A percentile compares a stretch with the other conserved stretches of the same genome.
Evolutionary conservation across 2,329 filamentous ascomycete genomes (phyloP).

Genomic region (Beauveria medogensis): DNA sequence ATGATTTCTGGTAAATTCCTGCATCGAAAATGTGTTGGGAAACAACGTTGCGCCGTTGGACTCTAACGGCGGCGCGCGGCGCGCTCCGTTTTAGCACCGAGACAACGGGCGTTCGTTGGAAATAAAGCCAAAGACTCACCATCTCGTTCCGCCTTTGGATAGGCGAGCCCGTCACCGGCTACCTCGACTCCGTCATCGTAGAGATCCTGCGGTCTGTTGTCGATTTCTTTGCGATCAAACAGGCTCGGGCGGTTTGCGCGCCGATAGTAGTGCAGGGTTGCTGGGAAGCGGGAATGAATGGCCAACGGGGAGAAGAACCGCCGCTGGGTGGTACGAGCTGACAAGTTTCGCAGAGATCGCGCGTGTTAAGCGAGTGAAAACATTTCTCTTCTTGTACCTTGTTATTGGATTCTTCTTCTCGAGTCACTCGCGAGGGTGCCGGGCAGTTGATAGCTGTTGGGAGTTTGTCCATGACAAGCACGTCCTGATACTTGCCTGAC

Average conservation of each 20-base stretch:
- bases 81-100: not conserved
- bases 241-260: not conserved
- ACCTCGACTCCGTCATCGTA: not conserved
- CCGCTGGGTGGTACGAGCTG: not conserved
- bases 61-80: not conserved
- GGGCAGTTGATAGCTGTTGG: no score
- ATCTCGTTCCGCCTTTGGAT: not conserved
- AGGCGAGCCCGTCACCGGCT: not conserved
- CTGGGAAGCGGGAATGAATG: not conserved
- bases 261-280: not conserved
- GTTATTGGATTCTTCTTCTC: no score
- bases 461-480: no score
- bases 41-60: constrained; percentile 10
- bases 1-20: constrained; percentile 2
- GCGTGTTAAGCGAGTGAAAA: not conserved
- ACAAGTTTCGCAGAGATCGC: not conserved
- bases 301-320: not conserved
- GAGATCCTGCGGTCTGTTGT: not conserved
- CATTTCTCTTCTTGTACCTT: not conserved
- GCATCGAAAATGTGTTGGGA: constrained; percentile 13
- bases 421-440: no score
- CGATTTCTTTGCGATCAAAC: not conserved
- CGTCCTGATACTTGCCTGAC: no score
- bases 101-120: not conserved
- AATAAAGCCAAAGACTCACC: not conserved